Evolutionary conservation across 2,329 filamentous ascomycete species (phyloP).

Genomic region (Zymoseptoria ardabiliae): DNA sequence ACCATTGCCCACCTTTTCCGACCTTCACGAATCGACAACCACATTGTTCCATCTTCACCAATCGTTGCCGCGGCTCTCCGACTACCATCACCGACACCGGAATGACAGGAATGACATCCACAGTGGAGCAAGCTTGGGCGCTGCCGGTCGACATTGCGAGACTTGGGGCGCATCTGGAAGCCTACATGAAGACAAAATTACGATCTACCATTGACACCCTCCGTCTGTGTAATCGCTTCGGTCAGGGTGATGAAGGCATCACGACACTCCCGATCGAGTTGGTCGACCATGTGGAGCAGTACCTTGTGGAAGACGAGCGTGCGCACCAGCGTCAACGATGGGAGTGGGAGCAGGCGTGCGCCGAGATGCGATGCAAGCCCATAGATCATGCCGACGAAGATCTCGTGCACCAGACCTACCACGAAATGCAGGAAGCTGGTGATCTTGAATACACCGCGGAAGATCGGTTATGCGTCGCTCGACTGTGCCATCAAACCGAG

Average conservation of each 20-base stretch:
- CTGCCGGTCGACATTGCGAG: conserved; percentile 2
- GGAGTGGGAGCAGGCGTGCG: conserved; percentile 1
- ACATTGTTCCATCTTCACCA: no score
- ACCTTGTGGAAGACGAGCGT: conserved; percentile 1
- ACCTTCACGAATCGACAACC: no score
- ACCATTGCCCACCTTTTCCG: no score
- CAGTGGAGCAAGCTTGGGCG: conserved; percentile 4
- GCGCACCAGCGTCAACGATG: not conserved
- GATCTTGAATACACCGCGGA: not conserved
- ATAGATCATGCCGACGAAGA: conserved; percentile 2
- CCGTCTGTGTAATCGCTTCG: conserved; percentile 10
- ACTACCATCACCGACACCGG: no score
- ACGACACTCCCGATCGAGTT: conserved; percentile 9
- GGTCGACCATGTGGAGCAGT: conserved; percentile 4
- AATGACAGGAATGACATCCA: not conserved
- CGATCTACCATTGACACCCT: conserved; percentile 3
- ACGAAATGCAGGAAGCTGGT: not conserved
- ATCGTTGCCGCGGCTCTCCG: no score
- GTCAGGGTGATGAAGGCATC: conserved; percentile 3
- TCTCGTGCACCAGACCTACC: not conserved
- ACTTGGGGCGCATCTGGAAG: conserved; percentile 9
- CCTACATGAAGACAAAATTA: conserved; percentile 3
- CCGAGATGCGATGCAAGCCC: not conserved
- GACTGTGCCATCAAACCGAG: not conserved
- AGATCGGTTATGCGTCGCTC: not conserved